These are phyloP conservation scores for Ceratocystis harringtonii DNA, from an alignment of 2,329 filamentous ascomycete species.

Conservation along the genomic window DNA sequence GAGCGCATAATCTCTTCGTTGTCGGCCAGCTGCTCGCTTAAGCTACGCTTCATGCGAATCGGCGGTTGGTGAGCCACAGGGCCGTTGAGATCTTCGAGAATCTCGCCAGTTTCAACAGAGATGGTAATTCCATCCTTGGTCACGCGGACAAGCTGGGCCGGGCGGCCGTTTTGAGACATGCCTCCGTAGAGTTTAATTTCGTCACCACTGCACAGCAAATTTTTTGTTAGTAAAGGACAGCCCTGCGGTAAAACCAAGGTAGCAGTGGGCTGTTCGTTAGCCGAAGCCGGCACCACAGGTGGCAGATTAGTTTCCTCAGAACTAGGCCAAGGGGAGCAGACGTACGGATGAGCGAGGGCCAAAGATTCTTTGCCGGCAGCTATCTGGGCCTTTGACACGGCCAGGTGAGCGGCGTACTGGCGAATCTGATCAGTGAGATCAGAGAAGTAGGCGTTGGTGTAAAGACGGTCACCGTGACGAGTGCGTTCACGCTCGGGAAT, in stretches of 20 bases:
- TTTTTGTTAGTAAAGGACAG: slow-evolving; percentile 21
- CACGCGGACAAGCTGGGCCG: slow-evolving; percentile 69
- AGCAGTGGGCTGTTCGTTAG: neutral
- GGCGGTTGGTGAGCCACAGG: slow-evolving; percentile 28
- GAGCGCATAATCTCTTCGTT: slow-evolving; percentile 75
- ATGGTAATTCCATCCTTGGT: slow-evolving; percentile 67
- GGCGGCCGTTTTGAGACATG: slow-evolving; percentile 63
- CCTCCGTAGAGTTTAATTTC: slow-evolving; percentile 71
- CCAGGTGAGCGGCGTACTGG: slow-evolving; percentile 74
- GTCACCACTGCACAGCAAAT: slow-evolving; percentile 33
- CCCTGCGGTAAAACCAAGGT: neutral
- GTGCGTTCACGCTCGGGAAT: slow-evolving; percentile 76
- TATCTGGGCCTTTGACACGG: slow-evolving; percentile 41
- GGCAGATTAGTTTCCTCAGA: slow-evolving; percentile 18
- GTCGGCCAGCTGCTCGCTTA: slow-evolving; percentile 55
- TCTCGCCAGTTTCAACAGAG: slow-evolving; percentile 57
- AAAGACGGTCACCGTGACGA: slow-evolving; percentile 71
- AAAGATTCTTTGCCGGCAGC: slow-evolving; percentile 46
- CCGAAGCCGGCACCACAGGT: neutral
- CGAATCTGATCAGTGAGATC: slow-evolving; percentile 89
- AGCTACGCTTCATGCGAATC: slow-evolving; percentile 49
- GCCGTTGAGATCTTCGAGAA: slow-evolving; percentile 37
- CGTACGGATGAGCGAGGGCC: slow-evolving; percentile 34
- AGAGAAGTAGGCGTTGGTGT: slow-evolving; percentile 92
- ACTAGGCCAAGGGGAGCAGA: slow-evolving; percentile 22